Conservation (phyloP, 768 basidiomycete species). For the Boletus rufocinnamomeus region DNA sequence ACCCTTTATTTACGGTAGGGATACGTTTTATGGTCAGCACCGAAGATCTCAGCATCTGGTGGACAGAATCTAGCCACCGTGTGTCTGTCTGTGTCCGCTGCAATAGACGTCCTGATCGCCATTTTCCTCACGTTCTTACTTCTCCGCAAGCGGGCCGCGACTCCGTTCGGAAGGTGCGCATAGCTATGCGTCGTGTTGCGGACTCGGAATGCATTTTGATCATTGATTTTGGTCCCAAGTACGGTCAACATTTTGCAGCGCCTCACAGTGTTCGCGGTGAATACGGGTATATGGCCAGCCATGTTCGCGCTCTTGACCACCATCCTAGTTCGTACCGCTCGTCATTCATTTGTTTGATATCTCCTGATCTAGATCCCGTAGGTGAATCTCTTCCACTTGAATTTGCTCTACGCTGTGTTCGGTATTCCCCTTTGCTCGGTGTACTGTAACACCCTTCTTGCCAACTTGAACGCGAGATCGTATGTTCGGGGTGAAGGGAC, state of each 20-base stretch:
- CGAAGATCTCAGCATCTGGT: neutral
- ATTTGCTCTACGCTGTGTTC: neutral
- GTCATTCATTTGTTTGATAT: neutral
- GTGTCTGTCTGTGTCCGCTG: neutral
- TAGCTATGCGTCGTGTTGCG: no score
- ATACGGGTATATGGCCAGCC: slow-evolving; percentile 49
- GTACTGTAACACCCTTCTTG: slow-evolving; percentile 17
- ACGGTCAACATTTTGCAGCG: slow-evolving; percentile 12
- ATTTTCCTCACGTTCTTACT: slow-evolving; percentile 3
- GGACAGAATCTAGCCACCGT: neutral
- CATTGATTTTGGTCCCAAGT: neutral
- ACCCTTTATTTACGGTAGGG: neutral
- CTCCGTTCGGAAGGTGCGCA: neutral
- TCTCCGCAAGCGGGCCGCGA: neutral
- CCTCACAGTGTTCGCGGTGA: slow-evolving; percentile 9
- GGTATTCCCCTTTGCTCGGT: slow-evolving; percentile 10
- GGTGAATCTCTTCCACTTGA: neutral
- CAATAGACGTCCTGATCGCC: slow-evolving; percentile 9
- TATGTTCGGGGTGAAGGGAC: slow-evolving; percentile 2
- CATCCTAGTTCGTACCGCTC: slow-evolving; percentile 45
- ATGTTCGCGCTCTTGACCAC: slow-evolving; percentile 44
- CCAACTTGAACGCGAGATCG: slow-evolving; percentile 12
- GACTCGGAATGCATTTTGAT: neutral
- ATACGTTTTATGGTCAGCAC: neutral
- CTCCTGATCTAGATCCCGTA: neutral